phyloP scores from a whole-genome alignment of 2,329 filamentous ascomycete species.

The Alternaria gaisen region DNA sequence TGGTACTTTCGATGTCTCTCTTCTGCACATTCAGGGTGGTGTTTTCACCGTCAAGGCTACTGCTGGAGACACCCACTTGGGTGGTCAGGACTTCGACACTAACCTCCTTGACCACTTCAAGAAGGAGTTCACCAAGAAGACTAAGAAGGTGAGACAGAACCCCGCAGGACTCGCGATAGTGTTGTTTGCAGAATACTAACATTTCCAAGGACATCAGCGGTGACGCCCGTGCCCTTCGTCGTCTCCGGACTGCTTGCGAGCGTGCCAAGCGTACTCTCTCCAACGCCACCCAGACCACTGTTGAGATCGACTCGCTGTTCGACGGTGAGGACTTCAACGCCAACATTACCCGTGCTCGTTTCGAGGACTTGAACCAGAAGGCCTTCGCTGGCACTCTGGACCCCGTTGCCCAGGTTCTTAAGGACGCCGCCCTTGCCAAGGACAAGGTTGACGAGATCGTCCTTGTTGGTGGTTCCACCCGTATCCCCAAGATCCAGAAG shows the following conservation, averaged over 20 bases:
- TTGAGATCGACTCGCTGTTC: constrained; percentile 98
- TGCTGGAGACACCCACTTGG: constrained; percentile 95
- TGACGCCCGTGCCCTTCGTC: constrained; percentile 91
- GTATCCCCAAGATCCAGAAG: constrained; percentile 99
- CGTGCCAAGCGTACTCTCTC: constrained; percentile 99
- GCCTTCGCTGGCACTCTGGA: constrained; percentile 93
- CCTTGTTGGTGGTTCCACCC: constrained; percentile 97
- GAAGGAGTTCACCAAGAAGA: constrained; percentile 88
- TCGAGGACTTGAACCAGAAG: constrained; percentile 98
- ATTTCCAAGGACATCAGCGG: constrained; percentile 69
- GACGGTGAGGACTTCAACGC: constrained; percentile 98
- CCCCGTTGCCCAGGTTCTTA: constrained; percentile 94
- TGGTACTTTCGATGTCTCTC: constrained; percentile 99
- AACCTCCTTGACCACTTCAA: constrained; percentile 96
- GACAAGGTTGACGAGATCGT: constrained; percentile 96
- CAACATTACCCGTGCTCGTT: constrained; percentile 97
- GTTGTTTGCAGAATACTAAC: background rate
- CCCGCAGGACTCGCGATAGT: background rate
- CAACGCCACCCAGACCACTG: constrained; percentile 94
- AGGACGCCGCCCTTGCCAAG: constrained; percentile 91
- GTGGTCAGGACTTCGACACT: constrained; percentile 93
- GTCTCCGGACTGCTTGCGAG: constrained; percentile 97
- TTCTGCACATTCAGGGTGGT: constrained; percentile 98
- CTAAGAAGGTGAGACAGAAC: constrained; percentile 43
- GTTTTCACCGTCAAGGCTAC: constrained; percentile 99